Base-by-base conservation (phyloP, 1,284 basidiomycete genomes). In the Heterobasidion parviporum region DNA sequence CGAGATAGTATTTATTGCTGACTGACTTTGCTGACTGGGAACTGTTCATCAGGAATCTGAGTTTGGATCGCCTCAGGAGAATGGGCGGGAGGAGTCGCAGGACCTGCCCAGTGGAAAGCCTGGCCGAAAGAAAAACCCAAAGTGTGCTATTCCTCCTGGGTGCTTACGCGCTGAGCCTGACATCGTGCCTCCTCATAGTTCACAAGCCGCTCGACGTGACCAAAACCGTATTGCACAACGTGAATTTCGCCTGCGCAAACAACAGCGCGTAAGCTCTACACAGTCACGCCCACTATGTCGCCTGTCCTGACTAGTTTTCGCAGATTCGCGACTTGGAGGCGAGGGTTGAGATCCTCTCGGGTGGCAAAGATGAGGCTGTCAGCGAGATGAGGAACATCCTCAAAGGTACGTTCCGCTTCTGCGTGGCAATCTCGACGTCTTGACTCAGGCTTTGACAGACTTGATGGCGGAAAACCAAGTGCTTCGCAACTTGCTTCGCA, bases 171-270 rank as follows among this genome's bases (percentile, higher is more conserved):
- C 60, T 57, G 52, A 48, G 50, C 54, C 56, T 58, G 53, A 56
- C 54, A 59, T 53, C 46, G 26, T 57, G 50, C 48, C 58, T 58
- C 20, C 35, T 15, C 20, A 15, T 59, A 89, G 89, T 73, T 92
- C 89, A 35, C 89, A 92, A 71, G 89, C 89, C 44, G 89, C 89
- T 15, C 74, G 89, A 63, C 81, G 89, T 62, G 89, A 92, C 72
- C 93, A 96, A 71, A 96, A 96, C 67, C 81, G 94, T 56, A 92
- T 95, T 57, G 93, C 93, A 1, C 94, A 96, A 70, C 82, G 93
- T 51, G 93, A 96, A 70, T 96, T 96, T 65, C 82, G 93, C 46
- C 76, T 94, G 54, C 78, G 92, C 62, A 95, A 95, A 68, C 93
- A 94, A 68, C 91, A 92, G 64, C 79, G 87, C 68, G 84, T 85